Evolutionary conservation across 1,284 basidiomycete species (phyloP).

Genomic region (Puccinia hordei): DNA sequence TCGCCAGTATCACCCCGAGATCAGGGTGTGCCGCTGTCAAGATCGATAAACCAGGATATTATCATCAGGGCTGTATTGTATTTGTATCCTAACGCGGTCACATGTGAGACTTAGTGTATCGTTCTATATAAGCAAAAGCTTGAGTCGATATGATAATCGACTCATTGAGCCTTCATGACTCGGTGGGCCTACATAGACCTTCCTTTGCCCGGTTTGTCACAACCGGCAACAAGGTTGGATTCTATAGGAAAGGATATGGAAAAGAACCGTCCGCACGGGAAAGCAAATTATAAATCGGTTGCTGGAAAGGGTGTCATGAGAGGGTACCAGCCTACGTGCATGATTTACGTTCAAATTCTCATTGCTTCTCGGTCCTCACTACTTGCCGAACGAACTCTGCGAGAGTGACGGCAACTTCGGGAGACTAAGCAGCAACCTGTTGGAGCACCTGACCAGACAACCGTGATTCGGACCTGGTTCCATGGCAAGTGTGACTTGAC

Average conservation of each 20-base stretch:
- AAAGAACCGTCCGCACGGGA: background rate
- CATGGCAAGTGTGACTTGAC: conserved; percentile 33
- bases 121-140: background rate
- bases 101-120: conserved; percentile 6
- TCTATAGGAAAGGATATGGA: background rate
- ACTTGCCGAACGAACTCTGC: background rate
- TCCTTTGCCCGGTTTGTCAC: conserved; percentile 3
- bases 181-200: background rate
- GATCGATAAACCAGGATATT: conserved; percentile 17
- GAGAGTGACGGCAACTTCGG: conserved; percentile 1
- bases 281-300: conserved; percentile 7
- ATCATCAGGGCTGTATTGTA: conserved; percentile 9
- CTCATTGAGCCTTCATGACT: background rate
- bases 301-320: conserved; percentile 11
- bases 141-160: conserved; percentile 12
- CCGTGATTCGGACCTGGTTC: background rate
- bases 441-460: background rate
- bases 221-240: conserved; percentile 2
- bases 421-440: conserved; percentile 8
- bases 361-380: background rate
- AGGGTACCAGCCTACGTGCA: background rate
- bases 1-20: conserved; percentile 17
- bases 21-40: conserved; percentile 35
- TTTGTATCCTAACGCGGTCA: background rate
- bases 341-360: background rate